phyloP scores from a whole-genome alignment of 148 eudicot genomes.

The Heliosperma pusillum region DNA sequence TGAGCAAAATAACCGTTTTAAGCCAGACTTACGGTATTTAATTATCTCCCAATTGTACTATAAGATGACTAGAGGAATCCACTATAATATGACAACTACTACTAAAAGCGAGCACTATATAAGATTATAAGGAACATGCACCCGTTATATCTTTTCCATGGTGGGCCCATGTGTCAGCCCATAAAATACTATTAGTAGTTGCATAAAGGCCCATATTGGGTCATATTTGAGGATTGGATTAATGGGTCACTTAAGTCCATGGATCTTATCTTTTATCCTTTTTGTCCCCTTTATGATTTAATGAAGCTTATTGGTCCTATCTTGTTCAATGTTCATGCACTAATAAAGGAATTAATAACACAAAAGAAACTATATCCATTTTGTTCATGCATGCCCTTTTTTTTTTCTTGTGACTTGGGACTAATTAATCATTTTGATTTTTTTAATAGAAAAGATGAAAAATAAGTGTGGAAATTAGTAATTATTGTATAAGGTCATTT shows the following conservation, averaged over 20 bases:
- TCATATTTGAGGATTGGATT: neutral
- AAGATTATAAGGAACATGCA: neutral
- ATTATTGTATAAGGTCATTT: too few relatives aligned
- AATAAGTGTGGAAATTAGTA: too few relatives aligned
- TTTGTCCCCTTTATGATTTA: neutral
- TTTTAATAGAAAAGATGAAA: too few relatives aligned
- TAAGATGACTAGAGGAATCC: neutral
- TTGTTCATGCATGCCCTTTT: neutral
- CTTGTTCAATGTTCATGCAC: neutral
- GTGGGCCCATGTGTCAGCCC: neutral
- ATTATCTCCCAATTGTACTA: neutral
- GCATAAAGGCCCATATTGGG: neutral
- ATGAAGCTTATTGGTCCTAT: neutral
- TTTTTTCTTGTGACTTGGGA: too few relatives aligned
- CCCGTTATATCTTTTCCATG: neutral
- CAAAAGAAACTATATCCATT: neutral
- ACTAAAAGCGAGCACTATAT: neutral
- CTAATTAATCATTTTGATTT: too few relatives aligned
- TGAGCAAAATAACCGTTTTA: too few relatives aligned
- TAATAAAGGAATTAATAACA: neutral
- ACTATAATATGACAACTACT: neutral
- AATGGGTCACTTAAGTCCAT: neutral
- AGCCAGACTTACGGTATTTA: too few relatives aligned
- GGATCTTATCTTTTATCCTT: neutral
- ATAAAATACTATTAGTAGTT: neutral